A percentile compares a stretch with the other conserved stretches of the same genome.
phyloP scores from a whole-genome alignment of 2,329 filamentous ascomycete species.

The Colletotrichum filicis region DNA sequence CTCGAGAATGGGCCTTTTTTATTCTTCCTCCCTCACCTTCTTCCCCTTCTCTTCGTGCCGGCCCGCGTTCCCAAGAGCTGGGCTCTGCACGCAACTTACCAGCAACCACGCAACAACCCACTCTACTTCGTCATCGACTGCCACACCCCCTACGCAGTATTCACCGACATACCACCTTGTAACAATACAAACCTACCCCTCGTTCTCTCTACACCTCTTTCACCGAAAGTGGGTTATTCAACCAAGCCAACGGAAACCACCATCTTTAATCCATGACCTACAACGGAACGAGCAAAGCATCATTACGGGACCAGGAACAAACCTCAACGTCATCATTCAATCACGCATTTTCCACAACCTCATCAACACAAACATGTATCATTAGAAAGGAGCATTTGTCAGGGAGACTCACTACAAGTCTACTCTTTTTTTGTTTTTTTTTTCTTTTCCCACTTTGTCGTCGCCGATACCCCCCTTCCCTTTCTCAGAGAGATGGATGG shows the following conservation, averaged over 20 bases:
- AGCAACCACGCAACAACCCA: constrained; percentile 4
- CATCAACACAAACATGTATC: constrained; percentile 8
- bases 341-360: neutral
- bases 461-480: constrained; percentile 36
- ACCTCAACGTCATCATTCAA: constrained; percentile 18
- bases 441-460: constrained; percentile 29
- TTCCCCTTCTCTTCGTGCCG: constrained; percentile 24
- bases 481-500: constrained; percentile 33
- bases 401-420: neutral
- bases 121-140: constrained; percentile 30
- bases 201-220: neutral
- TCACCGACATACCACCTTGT: constrained; percentile 18
- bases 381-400: constrained; percentile 25
- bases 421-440: neutral
- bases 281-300: constrained; percentile 32
- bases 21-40: neutral
- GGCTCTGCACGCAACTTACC: constrained; percentile 22
- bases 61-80: constrained; percentile 31
- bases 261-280: constrained; percentile 34
- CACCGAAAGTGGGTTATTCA: neutral
- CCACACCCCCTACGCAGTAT: constrained; percentile 11
- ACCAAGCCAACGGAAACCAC: neutral
- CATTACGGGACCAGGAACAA: constrained; percentile 27
- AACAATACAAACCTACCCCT: neutral
- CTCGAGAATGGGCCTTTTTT: neutral